phyloP scores from a whole-genome alignment of 225 moss, liverwort and hornwort genomes.

The Ulota crispa region DNA sequence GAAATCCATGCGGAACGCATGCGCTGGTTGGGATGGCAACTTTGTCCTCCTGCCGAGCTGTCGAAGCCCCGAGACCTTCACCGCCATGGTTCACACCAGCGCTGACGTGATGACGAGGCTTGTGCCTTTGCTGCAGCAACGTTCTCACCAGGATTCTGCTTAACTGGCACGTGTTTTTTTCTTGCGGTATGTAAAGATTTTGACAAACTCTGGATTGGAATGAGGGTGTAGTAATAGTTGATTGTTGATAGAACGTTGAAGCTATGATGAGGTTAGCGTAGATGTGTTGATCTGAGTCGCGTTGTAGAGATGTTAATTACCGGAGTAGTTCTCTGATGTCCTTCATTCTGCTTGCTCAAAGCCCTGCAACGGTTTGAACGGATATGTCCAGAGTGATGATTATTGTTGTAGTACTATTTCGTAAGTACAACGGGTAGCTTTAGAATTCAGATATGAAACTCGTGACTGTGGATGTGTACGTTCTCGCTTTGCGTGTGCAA shows the following conservation, averaged over 20 bases:
- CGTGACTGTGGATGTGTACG: too few species aligned
- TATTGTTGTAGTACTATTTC: neutral
- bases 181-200: neutral
- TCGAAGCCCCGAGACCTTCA: slow-evolving; percentile 24
- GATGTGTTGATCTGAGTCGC: neutral
- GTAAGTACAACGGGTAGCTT: too few species aligned
- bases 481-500: too few species aligned
- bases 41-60: slow-evolving; percentile 31
- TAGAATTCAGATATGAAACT: too few species aligned
- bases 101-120: slow-evolving; percentile 37
- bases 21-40: slow-evolving; percentile 28
- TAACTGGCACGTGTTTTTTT: neutral
- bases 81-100: slow-evolving; percentile 34
- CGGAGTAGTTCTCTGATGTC: neutral
- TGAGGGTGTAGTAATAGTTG: neutral
- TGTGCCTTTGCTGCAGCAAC: slow-evolving; percentile 22
- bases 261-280: neutral
- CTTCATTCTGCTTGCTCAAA: neutral
- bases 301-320: neutral
- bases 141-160: neutral
- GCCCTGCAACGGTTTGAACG: neutral
- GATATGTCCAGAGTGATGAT: neutral
- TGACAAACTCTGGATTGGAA: neutral
- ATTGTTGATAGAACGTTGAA: neutral
- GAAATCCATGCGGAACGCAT: slow-evolving; percentile 34